These are phyloP conservation scores for Solanum hybrid DNA, from an alignment of 305 asterid species.

Conservation along the genomic window DNA sequence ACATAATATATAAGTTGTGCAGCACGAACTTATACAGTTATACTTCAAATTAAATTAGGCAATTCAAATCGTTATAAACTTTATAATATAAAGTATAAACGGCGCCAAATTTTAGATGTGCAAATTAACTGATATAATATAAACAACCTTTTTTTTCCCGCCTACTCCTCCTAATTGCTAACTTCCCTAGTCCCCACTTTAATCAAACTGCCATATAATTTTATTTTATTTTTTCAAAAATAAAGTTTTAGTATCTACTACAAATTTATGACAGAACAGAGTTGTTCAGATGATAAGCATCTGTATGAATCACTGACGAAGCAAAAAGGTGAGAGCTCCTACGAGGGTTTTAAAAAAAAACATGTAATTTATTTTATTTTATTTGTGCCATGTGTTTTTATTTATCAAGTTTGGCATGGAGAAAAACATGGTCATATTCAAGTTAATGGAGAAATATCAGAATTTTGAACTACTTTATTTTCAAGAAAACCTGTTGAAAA, in stretches of 20 bases:
- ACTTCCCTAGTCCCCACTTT: conserved; percentile 1
- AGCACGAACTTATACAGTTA: neutral
- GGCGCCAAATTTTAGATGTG: conserved; percentile 4
- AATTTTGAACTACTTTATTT: neutral
- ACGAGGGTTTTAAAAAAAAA: neutral
- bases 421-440: neutral
- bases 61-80: neutral
- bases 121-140: neutral
- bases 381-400: neutral
- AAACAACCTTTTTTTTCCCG: neutral
- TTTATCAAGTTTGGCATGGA: neutral
- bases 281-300: too few species aligned
- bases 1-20: neutral
- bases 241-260: neutral
- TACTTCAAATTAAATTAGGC: neutral
- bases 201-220: neutral
- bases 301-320: too few species aligned
- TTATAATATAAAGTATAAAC: neutral
- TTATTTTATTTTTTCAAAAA: neutral
- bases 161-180: neutral
- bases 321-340: neutral
- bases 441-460: neutral
- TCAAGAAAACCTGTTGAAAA: neutral
- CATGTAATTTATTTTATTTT: neutral
- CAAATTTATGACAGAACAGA: too few species aligned